Base-by-base conservation (phyloP, 495 filamentous ascomycete species). In the Neurospora sp. region DNA sequence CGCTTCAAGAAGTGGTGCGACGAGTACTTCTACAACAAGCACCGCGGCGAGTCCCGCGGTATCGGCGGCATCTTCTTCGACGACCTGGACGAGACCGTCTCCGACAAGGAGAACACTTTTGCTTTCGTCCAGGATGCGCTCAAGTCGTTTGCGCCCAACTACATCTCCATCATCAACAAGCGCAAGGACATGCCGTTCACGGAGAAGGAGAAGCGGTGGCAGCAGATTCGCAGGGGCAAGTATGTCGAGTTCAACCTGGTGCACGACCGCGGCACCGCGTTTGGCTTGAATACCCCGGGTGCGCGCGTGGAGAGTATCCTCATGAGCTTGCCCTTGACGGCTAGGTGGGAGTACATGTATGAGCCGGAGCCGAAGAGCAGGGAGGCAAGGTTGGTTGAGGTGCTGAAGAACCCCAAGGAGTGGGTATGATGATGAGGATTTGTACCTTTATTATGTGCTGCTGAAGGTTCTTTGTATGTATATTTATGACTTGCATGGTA, bases 211-310 rank as follows among this genome's bases (percentile, higher is more conserved):
- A 98, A 97, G 85, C 87, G 92, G 73, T 99, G 96, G 96, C 96
- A 99, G 82, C 96, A 98, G 84, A 85, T 99, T 74, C 88, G 96
- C 39, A 87, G 96, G 70, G 96, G 96, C 41, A 85, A 92, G 76
- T 99, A 99, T 82, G 96, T 99, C 37, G 96, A 99, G 81, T 99
- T 99, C 83, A 99, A 99, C 83, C 88, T 99, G 20, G 92, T 99
- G 69, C 94, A 99, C 83, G 96, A 99, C 84, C 90, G 96, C 38
- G 96, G 96, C 14, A 99, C 96, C 7, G 91, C 92, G 69, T 99
- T 99, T 81, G 96, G 96, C 0, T 83, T 99, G 72, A 94, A 94
- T 76, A 97, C 96, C 0, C 96, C 96, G 4, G 93, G 93, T 74
- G 92, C 94, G 11, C 88, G 96, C 72, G 88, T 99, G 7, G 96